Base-by-base conservation (phyloP, 2,329 filamentous ascomycete species). In the Fusarium begoniae region DNA sequence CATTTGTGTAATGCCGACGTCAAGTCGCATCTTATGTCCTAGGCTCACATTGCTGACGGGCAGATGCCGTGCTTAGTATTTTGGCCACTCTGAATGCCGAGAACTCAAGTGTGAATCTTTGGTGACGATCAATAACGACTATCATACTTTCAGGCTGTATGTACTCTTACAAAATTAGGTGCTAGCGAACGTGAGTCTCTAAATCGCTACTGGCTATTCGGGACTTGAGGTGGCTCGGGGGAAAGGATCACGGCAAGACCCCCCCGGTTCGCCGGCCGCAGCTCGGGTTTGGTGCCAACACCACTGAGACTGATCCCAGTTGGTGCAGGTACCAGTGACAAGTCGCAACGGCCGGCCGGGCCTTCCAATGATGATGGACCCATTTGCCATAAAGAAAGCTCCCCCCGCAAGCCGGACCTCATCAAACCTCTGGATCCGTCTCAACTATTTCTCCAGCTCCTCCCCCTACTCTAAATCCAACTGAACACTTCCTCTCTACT, bases 191-290 rank as follows among this genome's bases (percentile, higher is more conserved):
- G 63, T 61, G 70, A 69, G 62, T 69, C 48, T 32, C 60, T 70
- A 67, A 64, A 50, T 69, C 45, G 26, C 60, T 67, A 67, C 62
- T 71, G 70, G 62, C 63, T 77, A 65, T 74, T 78, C 76, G 76
- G 76, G 73, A 77, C 58, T 51, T 59, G 37, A 59, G 43, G 50
- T 74, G 69, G 74, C 66, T 79, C 77, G 77, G 77, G 77, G 77
- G 75, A 79, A 79, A 78, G 77, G 77, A 79, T 77, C 77, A 76
- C 71, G 70, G 72, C 68, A 69, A 73, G 63, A 66, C 51, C 72
- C 75, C 76, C 77, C 77, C 77, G 77, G 77, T 79, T 79, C 77
- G 65, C 77, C 77, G 77, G 77, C 67, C 69, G 69, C 72, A 66
- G 63, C 69, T 76, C 59, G 75, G 67, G 51, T 70, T 54, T 64